Evolutionary conservation across 2,329 filamentous ascomycete species (phyloP), one percentile per base, ranked within the genome.

Genomic region (Botrytis byssoidea): DNA sequence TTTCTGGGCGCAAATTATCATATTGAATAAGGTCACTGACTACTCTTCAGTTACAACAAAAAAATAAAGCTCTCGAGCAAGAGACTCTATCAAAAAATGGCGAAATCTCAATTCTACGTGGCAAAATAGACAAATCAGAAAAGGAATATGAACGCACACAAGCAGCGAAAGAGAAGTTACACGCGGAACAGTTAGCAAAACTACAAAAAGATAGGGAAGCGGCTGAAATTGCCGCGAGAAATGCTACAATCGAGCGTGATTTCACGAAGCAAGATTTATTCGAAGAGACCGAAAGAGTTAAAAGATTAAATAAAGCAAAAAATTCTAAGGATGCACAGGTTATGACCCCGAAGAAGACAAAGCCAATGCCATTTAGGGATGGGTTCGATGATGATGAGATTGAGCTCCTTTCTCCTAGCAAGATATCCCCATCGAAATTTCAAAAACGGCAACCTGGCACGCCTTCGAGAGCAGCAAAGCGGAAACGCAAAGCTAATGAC

Each of bases 81-180:
- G 88, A 90, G 68, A 85, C 91, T 25, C 85, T 85, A 71, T 86
- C 87, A 4, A 92, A 92, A 77, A 85, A 88, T 29, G 93, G 93
- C 68, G 92, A 95, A 80, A 90, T 90, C 42, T 87, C 91, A 69
- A 94, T 95, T 74, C 86, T 95, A n/a, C 89, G 93, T 48, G 88
- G 88, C 74, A 93, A 93, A 74, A 86, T 89, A 59, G 88, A 91
- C 68, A 91, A 89, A 78, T 84, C 86, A 0, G 84, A 85, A 25
- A 88, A 88, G 70, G 87, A 90, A 65, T 88, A 91, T 78, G 89
- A 93, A 68, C 86, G 87, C 37, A 87, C 91, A 77, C 81, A 95
- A 37, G 83, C 85, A 32, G 85, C 87, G 9, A 83, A 93, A 73
- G 89, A 89, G 77, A 90, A 90, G 76, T 82, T 88, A 75, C 89